Percentiles rank a stretch among this genome's conserved stretches.
Evolutionary conservation across 257 asterid genomes (phyloP).

Genomic region (Scutellaria minor): DNA sequence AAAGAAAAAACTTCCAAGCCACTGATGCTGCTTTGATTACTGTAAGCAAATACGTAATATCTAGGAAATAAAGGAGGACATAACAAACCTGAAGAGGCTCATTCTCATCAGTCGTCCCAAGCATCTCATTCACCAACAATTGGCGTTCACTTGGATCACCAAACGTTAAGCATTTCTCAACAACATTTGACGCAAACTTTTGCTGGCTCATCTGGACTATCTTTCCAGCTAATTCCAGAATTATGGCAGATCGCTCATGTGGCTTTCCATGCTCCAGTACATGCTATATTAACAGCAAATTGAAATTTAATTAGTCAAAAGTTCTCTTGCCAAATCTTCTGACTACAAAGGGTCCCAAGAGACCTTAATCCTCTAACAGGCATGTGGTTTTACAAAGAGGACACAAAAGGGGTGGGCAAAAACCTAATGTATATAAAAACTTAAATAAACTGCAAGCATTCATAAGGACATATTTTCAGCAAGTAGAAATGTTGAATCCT

Average conservation of each 20-base stretch:
- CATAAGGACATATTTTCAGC: constrained; percentile 13
- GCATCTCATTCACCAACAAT: constrained; percentile 91
- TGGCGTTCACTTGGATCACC: constrained; percentile 82
- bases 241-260: constrained; percentile 78
- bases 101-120: constrained; percentile 96
- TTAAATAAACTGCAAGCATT: background rate
- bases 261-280: constrained; percentile 96
- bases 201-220: constrained; percentile 99
- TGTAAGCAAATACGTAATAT: background rate
- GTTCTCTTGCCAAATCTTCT: background rate
- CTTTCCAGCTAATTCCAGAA: constrained; percentile 89
- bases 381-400: background rate
- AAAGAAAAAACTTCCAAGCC: background rate
- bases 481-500: background rate
- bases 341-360: constrained; percentile 5
- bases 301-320: constrained; percentile 23
- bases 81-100: constrained; percentile 93
- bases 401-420: background rate
- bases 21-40: background rate
- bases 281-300: constrained; percentile 48
- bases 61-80: background rate
- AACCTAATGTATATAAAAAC: background rate
- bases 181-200: constrained; percentile 98
- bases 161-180: constrained; percentile 91
- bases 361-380: background rate